These are phyloP conservation scores for Allantophomopsis lycopodina DNA, from an alignment of 2,329 filamentous ascomycete genomes.

Conservation along the genomic window DNA sequence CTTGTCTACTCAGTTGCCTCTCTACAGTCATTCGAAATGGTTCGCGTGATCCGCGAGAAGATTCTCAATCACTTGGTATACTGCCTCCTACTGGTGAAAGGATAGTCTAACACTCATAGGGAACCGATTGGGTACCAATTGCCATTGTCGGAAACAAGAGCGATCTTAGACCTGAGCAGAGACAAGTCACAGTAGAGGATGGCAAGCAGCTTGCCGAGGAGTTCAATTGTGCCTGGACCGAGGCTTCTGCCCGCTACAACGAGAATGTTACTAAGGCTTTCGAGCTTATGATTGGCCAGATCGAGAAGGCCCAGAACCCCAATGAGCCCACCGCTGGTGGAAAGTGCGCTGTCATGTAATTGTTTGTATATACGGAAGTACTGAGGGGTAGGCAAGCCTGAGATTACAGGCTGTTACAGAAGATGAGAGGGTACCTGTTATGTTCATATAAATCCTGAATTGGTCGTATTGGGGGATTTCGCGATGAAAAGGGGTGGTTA, in stretches of 20 bases:
- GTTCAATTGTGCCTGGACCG: constrained; percentile 86
- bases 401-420: too few species aligned
- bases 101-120: constrained; percentile 35
- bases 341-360: constrained; percentile 79
- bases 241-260: constrained; percentile 87
- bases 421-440: too few species aligned
- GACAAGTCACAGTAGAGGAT: constrained; percentile 77
- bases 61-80: constrained; percentile 88
- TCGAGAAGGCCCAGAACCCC: constrained; percentile 89
- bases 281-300: constrained; percentile 84
- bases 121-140: constrained; percentile 82
- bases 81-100: constrained; percentile 4
- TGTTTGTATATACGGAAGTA: too few species aligned
- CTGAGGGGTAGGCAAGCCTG: too few species aligned
- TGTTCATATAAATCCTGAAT: too few species aligned
- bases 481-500: too few species aligned
- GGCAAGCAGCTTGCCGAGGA: constrained; percentile 75
- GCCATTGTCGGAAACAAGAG: constrained; percentile 96
- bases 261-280: constrained; percentile 90
- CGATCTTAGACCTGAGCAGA: constrained; percentile 82
- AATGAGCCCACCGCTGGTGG: constrained; percentile 66
- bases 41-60: constrained; percentile 89
- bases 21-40: constrained; percentile 93
- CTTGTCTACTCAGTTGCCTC: constrained; percentile 96
- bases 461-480: too few species aligned